Conservation (phyloP, 2,329 filamentous ascomycete genomes). For the Thelonectria olida region DNA sequence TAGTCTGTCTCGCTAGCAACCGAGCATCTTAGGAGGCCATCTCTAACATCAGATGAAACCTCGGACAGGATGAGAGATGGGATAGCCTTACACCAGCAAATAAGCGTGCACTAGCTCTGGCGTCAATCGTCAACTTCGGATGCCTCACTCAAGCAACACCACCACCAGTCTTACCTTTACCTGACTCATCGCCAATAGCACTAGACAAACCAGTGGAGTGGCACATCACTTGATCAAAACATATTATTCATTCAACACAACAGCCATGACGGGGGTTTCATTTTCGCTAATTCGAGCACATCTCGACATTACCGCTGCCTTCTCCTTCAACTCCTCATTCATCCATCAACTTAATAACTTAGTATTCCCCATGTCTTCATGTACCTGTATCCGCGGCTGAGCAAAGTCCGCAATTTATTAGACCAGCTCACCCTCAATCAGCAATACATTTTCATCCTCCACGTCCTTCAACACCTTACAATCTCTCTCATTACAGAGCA, state of each 20-base stretch:
- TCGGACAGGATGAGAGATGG: too few species aligned
- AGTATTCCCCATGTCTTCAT: slow-evolving; percentile 15
- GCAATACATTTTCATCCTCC: slow-evolving; percentile 18
- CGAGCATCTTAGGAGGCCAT: neutral
- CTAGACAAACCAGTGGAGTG: too few species aligned
- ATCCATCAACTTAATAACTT: slow-evolving; percentile 1
- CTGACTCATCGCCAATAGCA: neutral
- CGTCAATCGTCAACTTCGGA: too few species aligned
- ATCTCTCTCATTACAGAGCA: slow-evolving; percentile 59
- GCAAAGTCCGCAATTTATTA: neutral
- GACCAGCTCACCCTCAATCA: slow-evolving; percentile 13
- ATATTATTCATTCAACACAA: neutral
- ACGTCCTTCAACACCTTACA: slow-evolving; percentile 23
- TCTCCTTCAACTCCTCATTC: neutral
- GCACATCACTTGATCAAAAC: too few species aligned
- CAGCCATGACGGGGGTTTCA: slow-evolving; percentile 12
- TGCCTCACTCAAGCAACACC: too few species aligned
- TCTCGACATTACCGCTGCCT: slow-evolving; percentile 22
- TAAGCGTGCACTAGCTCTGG: too few species aligned
- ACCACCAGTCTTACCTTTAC: too few species aligned
- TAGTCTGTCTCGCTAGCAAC: slow-evolving; percentile 3
- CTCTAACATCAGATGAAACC: slow-evolving; percentile 6
- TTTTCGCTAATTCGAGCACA: slow-evolving; percentile 24
- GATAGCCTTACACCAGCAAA: too few species aligned
- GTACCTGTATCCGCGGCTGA: slow-evolving; percentile 13